phyloP scores from a whole-genome alignment of 306 rosid species.

The Vigna nakashimae region DNA sequence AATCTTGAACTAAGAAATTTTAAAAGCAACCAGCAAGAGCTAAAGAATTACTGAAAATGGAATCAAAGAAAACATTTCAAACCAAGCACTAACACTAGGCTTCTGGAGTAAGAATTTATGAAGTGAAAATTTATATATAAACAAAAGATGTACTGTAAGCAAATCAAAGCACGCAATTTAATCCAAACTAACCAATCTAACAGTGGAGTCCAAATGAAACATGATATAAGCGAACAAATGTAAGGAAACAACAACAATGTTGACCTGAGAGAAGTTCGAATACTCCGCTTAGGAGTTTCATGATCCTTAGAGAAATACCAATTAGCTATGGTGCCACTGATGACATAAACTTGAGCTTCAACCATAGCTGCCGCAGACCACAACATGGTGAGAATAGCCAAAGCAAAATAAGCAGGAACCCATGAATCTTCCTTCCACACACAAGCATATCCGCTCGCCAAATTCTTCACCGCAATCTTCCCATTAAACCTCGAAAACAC shows the following conservation, averaged over 20 bases:
- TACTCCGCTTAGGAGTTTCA: conserved; percentile 57
- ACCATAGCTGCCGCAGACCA: conserved; percentile 83
- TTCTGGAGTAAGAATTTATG: background rate
- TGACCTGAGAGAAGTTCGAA: conserved; percentile 83
- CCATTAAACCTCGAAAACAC: conserved; percentile 83
- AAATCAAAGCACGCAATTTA: conserved; percentile 2
- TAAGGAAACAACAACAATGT: conserved; percentile 21
- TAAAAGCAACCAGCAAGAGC: conserved; percentile 28
- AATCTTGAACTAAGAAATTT: conserved; percentile 7
- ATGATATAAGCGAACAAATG: conserved; percentile 15
- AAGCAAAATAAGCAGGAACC: conserved; percentile 88
- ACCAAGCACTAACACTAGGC: conserved; percentile 22
- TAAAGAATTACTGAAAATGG: conserved; percentile 2
- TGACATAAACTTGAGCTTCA: conserved; percentile 86
- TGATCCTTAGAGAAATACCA: conserved; percentile 85
- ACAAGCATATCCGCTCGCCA: conserved; percentile 60
- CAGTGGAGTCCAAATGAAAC: background rate
- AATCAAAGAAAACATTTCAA: conserved; percentile 31
- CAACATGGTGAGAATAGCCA: conserved; percentile 89
- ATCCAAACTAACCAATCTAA: background rate
- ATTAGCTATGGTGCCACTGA: conserved; percentile 85
- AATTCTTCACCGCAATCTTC: conserved; percentile 51
- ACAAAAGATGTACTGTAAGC: background rate
- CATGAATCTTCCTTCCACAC: conserved; percentile 89
- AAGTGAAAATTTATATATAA: conserved; percentile 2